phyloP scores from a whole-genome alignment of 1,284 basidiomycete species.

The Sutorius eximius region DNA sequence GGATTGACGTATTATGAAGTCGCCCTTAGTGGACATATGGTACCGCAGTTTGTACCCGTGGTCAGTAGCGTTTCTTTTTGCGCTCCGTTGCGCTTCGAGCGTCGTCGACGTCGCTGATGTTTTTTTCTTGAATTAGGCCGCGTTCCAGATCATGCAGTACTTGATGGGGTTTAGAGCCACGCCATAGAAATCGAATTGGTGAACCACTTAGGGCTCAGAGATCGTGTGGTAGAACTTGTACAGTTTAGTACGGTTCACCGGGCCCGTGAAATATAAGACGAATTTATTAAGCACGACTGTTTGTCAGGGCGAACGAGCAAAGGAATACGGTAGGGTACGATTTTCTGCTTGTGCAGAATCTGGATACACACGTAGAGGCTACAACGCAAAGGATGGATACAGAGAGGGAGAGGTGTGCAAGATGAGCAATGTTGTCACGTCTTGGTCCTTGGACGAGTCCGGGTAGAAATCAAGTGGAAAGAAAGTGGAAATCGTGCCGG shows the following conservation, averaged over 20 bases:
- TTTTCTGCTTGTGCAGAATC: background rate
- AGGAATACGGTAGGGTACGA: background rate
- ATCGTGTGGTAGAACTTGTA: background rate
- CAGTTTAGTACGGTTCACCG: background rate
- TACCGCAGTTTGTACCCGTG: slow-evolving; percentile 66
- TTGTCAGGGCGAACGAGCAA: background rate
- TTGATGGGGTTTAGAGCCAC: slow-evolving; percentile 62
- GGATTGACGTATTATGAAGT: slow-evolving; percentile 68
- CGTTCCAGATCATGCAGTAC: slow-evolving; percentile 69
- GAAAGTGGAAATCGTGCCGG: background rate
- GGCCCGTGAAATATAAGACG: background rate
- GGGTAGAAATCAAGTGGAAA: background rate
- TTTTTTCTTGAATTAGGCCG: slow-evolving; percentile 42
- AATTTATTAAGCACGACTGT: background rate
- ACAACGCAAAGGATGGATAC: background rate
- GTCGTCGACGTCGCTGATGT: background rate
- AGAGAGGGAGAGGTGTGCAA: background rate
- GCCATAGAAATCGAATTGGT: background rate
- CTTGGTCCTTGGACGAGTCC: background rate
- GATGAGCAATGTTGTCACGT: background rate
- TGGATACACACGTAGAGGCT: background rate
- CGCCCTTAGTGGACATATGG: slow-evolving; percentile 68
- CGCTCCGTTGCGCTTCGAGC: background rate
- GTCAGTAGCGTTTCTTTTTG: slow-evolving; percentile 39
- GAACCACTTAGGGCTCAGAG: background rate